Base-by-base conservation (phyloP, 2,329 filamentous ascomycete genomes). In the Eutypa lata region DNA sequence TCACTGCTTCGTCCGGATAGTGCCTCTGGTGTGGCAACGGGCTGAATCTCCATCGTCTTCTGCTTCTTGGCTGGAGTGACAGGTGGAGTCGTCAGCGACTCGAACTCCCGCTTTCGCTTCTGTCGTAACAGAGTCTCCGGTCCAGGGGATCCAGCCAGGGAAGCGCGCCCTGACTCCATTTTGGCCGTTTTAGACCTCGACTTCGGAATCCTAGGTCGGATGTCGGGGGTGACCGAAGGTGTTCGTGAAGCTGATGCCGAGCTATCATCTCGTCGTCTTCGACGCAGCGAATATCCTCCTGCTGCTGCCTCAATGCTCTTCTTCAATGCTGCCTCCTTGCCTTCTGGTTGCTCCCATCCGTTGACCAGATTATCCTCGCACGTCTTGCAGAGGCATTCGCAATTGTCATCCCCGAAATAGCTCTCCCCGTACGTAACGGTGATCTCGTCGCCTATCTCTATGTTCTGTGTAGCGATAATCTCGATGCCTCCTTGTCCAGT, bases 381-480 rank as follows among this genome's bases (percentile, higher is more conserved):
- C 0, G 89, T 94, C 61, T 82, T 81, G 69, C 94, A 99, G 1
- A 99, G 76, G 67, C 94, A 99, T 67, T 99, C 94, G 70, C 91
- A 92, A 61, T 99, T 99, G 68, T 92, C 85, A 44, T 91, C 87
- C 2, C 94, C 94, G 73, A 99, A 99, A 69, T 99, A 99, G 66
- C 90, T 91, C 18, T 96, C 91, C 22, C 93, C 91, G 65, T 99
- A 99, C 0, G 88, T 93, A 0, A 99, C 94, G 0, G 94, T 99
- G 54, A 99, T 96, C 70, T 99, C 94, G 55, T 99, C 92, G 3
- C 92, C 94, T 1, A 88, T 77, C 11, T 88, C 82, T 56, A 99
- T 97, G 53, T 92, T 81, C 59, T 86, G 84, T 33, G 86, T 84
- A 2, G 94, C 91, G 48, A 96, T 84, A 52, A 99, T 92, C 65